Percentiles rank a stretch among this genome's conserved stretches.
phyloP scores from a whole-genome alignment of 2,329 filamentous ascomycete genomes.

The Colletotrichum shisoi region DNA sequence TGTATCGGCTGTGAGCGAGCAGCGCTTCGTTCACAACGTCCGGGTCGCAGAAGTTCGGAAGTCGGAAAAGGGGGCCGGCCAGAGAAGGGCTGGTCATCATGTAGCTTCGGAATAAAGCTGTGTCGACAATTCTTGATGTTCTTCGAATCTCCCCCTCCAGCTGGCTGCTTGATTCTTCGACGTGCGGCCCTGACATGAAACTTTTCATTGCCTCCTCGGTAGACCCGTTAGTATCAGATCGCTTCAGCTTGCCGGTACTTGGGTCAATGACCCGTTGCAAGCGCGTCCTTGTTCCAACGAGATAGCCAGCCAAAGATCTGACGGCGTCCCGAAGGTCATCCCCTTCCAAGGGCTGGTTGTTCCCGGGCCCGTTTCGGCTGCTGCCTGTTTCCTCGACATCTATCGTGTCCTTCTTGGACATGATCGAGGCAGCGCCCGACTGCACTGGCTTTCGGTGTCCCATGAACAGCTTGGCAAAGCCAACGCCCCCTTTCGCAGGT shows the following conservation, averaged over 20 bases:
- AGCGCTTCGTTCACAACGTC: conserved; percentile 93
- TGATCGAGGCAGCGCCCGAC: conserved; percentile 66
- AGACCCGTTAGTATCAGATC: conserved; percentile 54
- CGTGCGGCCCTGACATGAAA: conserved; percentile 58
- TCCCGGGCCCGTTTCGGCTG: conserved; percentile 54
- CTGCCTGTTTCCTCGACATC: conserved; percentile 66
- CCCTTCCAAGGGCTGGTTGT: conserved; percentile 70
- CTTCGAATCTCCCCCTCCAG: conserved; percentile 76
- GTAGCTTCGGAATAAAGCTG: conserved; percentile 90
- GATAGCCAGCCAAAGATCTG: conserved; percentile 82
- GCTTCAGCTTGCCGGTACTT: conserved; percentile 67
- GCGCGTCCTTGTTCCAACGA: conserved; percentile 81
- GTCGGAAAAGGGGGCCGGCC: conserved; percentile 88
- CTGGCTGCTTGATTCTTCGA: conserved; percentile 61
- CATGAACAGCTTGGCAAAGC: conserved; percentile 65
- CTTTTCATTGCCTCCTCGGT: conserved; percentile 63
- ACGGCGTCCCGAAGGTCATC: conserved; percentile 86
- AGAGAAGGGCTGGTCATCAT: conserved; percentile 90
- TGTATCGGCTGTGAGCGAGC: conserved; percentile 86
- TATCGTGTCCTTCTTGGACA: conserved; percentile 61
- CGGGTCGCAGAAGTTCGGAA: conserved; percentile 96
- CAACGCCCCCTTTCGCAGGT: conserved; percentile 51
- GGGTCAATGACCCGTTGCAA: conserved; percentile 70
- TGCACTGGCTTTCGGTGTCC: conserved; percentile 55
- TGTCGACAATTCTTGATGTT: conserved; percentile 87